Conservation (phyloP, 2,329 filamentous ascomycete genomes). For the Sphaceloma murrayae region DNA sequence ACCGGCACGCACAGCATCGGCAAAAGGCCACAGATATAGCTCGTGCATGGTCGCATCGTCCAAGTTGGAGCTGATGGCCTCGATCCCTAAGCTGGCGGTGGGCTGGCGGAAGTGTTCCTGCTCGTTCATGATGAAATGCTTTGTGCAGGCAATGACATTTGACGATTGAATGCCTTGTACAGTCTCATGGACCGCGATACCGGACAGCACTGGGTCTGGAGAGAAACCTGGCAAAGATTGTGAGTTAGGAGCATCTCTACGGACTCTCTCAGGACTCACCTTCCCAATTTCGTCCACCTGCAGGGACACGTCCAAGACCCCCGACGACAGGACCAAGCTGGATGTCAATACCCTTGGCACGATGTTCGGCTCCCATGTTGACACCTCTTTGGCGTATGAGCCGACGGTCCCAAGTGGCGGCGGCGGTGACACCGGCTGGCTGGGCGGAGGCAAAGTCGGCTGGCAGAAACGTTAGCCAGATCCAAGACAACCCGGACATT, state of each 20-base stretch:
- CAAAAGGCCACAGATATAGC: slow-evolving; percentile 52
- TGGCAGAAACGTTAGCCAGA: slow-evolving; percentile 21
- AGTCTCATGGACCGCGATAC: slow-evolving; percentile 60
- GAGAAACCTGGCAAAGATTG: slow-evolving; percentile 41
- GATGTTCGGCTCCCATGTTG: slow-evolving; percentile 67
- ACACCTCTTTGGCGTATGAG: slow-evolving; percentile 60
- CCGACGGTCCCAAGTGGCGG: slow-evolving; percentile 69
- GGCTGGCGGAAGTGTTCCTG: slow-evolving; percentile 62
- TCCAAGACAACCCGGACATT: not conserved
- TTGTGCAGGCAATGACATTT: slow-evolving; percentile 74
- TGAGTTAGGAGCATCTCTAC: not conserved
- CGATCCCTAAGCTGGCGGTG: slow-evolving; percentile 31
- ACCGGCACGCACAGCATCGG: slow-evolving; percentile 42
- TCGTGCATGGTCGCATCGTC: slow-evolving; percentile 57
- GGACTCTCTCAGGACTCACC: slow-evolving; percentile 35
- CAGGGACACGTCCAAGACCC: slow-evolving; percentile 58
- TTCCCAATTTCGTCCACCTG: slow-evolving; percentile 65
- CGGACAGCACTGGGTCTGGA: slow-evolving; percentile 67
- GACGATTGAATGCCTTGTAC: slow-evolving; percentile 72
- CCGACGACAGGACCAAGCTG: slow-evolving; percentile 70
- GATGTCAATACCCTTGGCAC: slow-evolving; percentile 64
- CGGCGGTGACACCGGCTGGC: slow-evolving; percentile 65
- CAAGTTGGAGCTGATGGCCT: slow-evolving; percentile 51
- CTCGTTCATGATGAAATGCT: slow-evolving; percentile 66
- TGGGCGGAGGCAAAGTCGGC: slow-evolving; percentile 77